phyloP scores from a whole-genome alignment of 352 stramenopile species.

The Phytopythium chamaehyphon region DNA sequence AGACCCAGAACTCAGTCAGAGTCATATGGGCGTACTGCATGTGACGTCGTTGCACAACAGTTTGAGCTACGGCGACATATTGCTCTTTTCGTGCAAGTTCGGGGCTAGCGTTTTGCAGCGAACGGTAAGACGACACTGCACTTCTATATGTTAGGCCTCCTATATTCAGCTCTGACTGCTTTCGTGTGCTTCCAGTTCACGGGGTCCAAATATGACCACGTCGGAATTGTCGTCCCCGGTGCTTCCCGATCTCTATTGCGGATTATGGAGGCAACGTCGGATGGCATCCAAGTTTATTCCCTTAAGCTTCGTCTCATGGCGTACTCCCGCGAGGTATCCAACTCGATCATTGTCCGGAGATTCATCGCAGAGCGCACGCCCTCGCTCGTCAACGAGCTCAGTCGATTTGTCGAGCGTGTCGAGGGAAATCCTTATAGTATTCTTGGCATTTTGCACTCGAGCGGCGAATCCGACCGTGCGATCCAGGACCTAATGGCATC shows the following conservation, averaged over 20 bases:
- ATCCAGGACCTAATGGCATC: constrained; percentile 1
- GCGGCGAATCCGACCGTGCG: constrained; percentile 43
- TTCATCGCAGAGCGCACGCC: constrained; percentile 39
- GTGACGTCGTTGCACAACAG: constrained; percentile 74
- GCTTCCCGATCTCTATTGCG: constrained; percentile 51
- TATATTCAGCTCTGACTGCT: neutral
- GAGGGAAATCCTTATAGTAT: constrained; percentile 86
- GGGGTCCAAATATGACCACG: constrained; percentile 74
- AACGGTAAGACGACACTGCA: constrained; percentile 44
- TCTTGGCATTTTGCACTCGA: constrained; percentile 57
- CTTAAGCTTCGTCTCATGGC: constrained; percentile 74
- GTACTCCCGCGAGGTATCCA: constrained; percentile 78
- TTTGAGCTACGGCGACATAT: constrained; percentile 65
- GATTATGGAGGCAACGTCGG: constrained; percentile 75
- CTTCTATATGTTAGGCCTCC: no score
- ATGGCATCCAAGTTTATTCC: constrained; percentile 78
- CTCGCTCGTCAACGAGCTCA: constrained; percentile 35
- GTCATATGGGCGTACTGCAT: constrained; percentile 60
- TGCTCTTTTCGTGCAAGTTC: constrained; percentile 80
- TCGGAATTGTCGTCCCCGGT: constrained; percentile 73
- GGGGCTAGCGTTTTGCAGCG: constrained; percentile 72
- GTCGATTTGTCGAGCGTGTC: constrained; percentile 56
- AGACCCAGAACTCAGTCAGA: constrained; percentile 57
- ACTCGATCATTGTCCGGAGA: constrained; percentile 69
- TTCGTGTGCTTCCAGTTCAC: constrained; percentile 38